phyloP scores from a whole-genome alignment of 306 rosid species.

The Comarum palustre region DNA sequence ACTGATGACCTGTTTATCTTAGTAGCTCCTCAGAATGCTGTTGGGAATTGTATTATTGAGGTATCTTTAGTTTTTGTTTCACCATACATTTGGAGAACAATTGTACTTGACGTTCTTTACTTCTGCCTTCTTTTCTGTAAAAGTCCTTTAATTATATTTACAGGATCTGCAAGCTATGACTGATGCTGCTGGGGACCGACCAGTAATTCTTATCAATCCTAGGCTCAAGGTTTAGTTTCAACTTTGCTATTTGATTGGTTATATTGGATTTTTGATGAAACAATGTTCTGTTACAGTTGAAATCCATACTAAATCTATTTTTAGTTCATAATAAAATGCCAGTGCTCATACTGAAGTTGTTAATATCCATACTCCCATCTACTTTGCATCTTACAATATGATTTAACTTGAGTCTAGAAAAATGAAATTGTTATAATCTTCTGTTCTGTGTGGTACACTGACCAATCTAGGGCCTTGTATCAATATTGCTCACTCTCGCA shows the following conservation, averaged over 20 bases:
- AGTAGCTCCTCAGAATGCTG: slow-evolving; percentile 98
- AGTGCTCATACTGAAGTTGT: background rate
- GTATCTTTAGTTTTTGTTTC: slow-evolving; percentile 36
- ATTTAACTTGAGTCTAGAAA: background rate
- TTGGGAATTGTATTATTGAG: slow-evolving; percentile 91
- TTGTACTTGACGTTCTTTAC: slow-evolving; percentile 18
- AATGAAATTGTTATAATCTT: background rate
- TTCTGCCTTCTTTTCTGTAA: slow-evolving; percentile 14
- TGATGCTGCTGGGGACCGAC: slow-evolving; percentile 76
- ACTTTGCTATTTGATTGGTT: background rate
- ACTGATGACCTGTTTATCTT: slow-evolving; percentile 83
- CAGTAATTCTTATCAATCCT: slow-evolving; percentile 78
- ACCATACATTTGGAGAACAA: slow-evolving; percentile 13
- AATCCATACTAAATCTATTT: background rate
- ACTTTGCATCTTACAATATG: background rate
- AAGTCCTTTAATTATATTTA: slow-evolving; percentile 31
- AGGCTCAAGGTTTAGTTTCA: slow-evolving; percentile 67
- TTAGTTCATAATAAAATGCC: background rate
- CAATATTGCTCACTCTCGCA: slow-evolving; percentile 1
- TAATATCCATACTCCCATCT: background rate
- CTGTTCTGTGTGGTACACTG: background rate
- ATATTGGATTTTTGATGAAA: background rate
- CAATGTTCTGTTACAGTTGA: background rate
- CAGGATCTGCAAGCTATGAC: slow-evolving; percentile 95
- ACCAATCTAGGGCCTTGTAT: background rate